Base-by-base conservation (phyloP, 2,329 filamentous ascomycete species). In the Blastomyces gilchristii region DNA sequence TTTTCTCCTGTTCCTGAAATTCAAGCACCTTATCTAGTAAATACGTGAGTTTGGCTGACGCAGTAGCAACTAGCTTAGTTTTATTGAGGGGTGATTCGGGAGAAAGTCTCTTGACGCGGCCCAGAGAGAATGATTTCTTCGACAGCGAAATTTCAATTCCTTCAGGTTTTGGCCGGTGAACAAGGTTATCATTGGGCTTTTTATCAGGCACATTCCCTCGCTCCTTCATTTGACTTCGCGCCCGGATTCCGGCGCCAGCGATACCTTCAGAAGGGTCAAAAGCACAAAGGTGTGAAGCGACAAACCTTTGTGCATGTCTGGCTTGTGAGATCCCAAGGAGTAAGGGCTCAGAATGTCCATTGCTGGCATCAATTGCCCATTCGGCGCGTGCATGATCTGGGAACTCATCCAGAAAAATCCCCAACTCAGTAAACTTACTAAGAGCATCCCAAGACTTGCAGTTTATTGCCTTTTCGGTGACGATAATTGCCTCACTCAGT, bases 31-130 rank as follows among this genome's bases (percentile, higher is more conserved):
- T 81, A 62, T 91, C 87, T 22, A 96, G 78, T 6, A 97, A 79
- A 70, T 97, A 96, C 2, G 89, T 92, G 2, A 97, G 80, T 74
- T 97, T 97, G 0, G 89, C 86, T 0, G 92, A 97, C 0, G 86
- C 85, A 0, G 92, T 96, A 3, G 90, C 91, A n/a, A 89, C 77
- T 25, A 96, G 80, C 62, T 76, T 82, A 0, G 88, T 84, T 43
- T 79, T 73, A 11, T 81, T 78, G 18, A 94, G 78, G 0, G 85
- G 79, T 0, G 82, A 84, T 0, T 80, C 67, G 1, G 67, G 41
- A 0, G 73, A 65, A 2, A 78, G 65, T 11, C 66, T 68, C 54
- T 69, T 71, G 57, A 62, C n/a, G n/a, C 28, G 60, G 9, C 52
- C 25, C 11, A 47, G 25, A 3, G 66, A 59, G 56, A 72, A 75